Conservation (phyloP, 2,329 filamentous ascomycete species). For the Ceratocystis harringtonii region DNA sequence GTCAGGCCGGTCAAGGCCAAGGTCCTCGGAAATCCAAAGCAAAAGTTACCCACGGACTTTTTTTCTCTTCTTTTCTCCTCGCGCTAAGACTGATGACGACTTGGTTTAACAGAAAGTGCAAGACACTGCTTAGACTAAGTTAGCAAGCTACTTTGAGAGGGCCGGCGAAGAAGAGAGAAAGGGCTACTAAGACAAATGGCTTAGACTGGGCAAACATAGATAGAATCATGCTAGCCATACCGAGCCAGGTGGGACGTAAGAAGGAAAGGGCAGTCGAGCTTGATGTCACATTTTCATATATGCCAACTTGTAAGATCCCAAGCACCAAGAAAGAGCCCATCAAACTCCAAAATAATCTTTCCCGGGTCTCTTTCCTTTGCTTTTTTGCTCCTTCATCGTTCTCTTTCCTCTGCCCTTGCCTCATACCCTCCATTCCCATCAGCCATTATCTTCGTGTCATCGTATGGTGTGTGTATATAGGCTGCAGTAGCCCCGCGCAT, state of each 20-base stretch:
- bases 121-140: background rate
- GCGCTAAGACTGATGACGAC: background rate
- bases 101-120: background rate
- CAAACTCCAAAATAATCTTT: background rate
- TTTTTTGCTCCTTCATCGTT: background rate
- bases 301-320: background rate
- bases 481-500: background rate
- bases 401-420: background rate
- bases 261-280: background rate
- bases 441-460: background rate
- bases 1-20: background rate
- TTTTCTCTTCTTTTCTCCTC: slow-evolving; percentile 2
- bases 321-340: background rate
- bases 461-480: background rate
- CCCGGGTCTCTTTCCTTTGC: background rate
- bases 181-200: background rate
- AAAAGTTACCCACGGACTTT: background rate
- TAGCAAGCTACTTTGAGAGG: background rate
- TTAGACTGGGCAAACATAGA: background rate
- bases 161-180: background rate
- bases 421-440: background rate
- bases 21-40: background rate
- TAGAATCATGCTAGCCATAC: background rate
- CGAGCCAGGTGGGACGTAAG: background rate
- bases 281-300: background rate